phyloP scores from a whole-genome alignment of 345 rosid genomes.

The Xanthoceras sorbifolium region DNA sequence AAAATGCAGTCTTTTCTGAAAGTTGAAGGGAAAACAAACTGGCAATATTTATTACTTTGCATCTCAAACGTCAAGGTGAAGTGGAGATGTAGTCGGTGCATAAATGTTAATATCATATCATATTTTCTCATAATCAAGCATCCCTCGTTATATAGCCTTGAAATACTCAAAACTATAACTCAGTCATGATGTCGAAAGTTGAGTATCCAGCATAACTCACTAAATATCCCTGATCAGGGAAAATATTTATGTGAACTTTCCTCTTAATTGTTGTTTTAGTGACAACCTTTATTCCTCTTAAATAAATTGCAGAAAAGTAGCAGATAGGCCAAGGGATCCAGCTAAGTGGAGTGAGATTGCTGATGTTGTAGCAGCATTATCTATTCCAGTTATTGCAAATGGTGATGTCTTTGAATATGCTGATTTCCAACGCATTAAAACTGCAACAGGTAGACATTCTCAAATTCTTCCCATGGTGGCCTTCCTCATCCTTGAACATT shows the following conservation, averaged over 20 bases:
- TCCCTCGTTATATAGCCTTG: neutral
- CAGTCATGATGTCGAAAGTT: neutral
- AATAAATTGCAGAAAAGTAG: slow-evolving; percentile 61
- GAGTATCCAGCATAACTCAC: neutral
- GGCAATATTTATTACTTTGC: neutral
- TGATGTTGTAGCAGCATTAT: slow-evolving; percentile 75
- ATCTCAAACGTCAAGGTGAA: neutral
- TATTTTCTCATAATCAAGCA: neutral
- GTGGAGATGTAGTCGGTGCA: neutral
- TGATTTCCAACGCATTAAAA: slow-evolving; percentile 66
- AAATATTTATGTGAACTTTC: slow-evolving; percentile 1
- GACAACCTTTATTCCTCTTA: slow-evolving; percentile 18
- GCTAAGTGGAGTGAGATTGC: slow-evolving; percentile 92
- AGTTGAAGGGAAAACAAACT: neutral
- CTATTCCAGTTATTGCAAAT: slow-evolving; percentile 93
- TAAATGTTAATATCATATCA: neutral
- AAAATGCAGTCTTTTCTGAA: neutral
- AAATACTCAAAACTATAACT: neutral
- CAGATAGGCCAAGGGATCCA: slow-evolving; percentile 93
- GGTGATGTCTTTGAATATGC: slow-evolving; percentile 86
- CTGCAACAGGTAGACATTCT: slow-evolving; percentile 65
- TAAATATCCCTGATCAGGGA: neutral
- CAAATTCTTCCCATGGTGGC: neutral
- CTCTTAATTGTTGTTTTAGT: slow-evolving; percentile 11
- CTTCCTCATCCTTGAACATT: neutral